Percentiles rank a stretch among this genome's conserved stretches.
phyloP scores from a whole-genome alignment of 257 asterid species.

The Fraxinus cuspidata region DNA sequence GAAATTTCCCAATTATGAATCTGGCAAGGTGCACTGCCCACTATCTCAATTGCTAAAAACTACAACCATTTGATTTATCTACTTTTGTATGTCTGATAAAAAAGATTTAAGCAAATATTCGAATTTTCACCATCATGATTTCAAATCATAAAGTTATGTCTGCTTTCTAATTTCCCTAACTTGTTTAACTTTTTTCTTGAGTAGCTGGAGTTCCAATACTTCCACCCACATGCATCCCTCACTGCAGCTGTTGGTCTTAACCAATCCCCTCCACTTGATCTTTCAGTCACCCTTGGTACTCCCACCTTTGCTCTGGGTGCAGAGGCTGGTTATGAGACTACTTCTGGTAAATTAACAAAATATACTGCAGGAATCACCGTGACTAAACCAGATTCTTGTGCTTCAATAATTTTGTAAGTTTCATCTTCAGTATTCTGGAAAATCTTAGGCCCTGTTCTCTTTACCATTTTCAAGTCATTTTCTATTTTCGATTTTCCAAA shows the following conservation, averaged over 20 bases:
- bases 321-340: slow-evolving; percentile 80
- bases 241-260: slow-evolving; percentile 67
- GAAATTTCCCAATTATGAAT: slow-evolving; percentile 68
- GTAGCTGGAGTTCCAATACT: slow-evolving; percentile 81
- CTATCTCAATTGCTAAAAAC: too few relatives aligned
- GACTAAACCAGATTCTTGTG: slow-evolving; percentile 71
- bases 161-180: slow-evolving; percentile 12
- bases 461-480: too few relatives aligned
- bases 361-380: slow-evolving; percentile 79
- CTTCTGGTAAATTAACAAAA: slow-evolving; percentile 61
- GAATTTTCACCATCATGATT: not conserved
- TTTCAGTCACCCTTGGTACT: slow-evolving; percentile 73
- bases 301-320: slow-evolving; percentile 87
- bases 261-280: slow-evolving; percentile 65
- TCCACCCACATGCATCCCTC: slow-evolving; percentile 80
- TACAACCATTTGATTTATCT: not conserved
- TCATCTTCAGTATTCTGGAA: not conserved
- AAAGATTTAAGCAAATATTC: slow-evolving; percentile 4
- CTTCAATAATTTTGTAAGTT: slow-evolving; percentile 72
- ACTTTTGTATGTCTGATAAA: not conserved
- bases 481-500: too few relatives aligned
- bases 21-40: slow-evolving; percentile 68
- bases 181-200: slow-evolving; percentile 9
- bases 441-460: too few relatives aligned
- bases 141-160: not conserved